These are phyloP conservation scores for Aspergillus sergii DNA, from an alignment of 2,329 filamentous ascomycete genomes.

Conservation along the genomic window DNA sequence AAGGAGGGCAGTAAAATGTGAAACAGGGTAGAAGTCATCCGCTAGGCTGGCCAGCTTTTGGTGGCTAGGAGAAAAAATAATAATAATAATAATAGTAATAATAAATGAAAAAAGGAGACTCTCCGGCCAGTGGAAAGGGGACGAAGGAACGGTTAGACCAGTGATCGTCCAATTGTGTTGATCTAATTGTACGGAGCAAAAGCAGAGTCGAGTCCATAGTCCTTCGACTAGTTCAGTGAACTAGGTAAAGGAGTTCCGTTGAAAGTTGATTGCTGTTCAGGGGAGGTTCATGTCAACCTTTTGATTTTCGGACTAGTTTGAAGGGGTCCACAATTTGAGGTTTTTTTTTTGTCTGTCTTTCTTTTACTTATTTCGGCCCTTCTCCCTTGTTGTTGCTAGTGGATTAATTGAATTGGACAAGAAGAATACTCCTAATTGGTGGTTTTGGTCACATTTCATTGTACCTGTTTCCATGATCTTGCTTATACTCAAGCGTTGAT, in stretches of 20 bases:
- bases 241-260: background rate
- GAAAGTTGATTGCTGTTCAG: background rate
- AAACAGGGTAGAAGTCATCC: background rate
- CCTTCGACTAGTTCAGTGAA: background rate
- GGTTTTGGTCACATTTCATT: too few relatives aligned
- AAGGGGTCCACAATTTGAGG: constrained; percentile 11
- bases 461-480: background rate
- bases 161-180: background rate
- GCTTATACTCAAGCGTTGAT: background rate
- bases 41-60: background rate
- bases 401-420: background rate
- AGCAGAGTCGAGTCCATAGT: background rate
- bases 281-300: constrained; percentile 15
- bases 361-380: too few relatives aligned
- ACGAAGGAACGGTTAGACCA: background rate
- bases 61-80: background rate
- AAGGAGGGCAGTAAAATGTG: background rate
- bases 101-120: background rate
- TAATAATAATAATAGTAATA: too few relatives aligned
- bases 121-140: background rate
- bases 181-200: background rate
- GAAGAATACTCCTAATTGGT: background rate
- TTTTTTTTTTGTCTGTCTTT: background rate
- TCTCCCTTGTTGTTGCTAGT: background rate
- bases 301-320: background rate